Percentiles rank a stretch among this genome's conserved stretches.
Evolutionary conservation across 2,329 filamentous ascomycete species (phyloP).

Genomic region (Pseudocercospora eumusae): DNA sequence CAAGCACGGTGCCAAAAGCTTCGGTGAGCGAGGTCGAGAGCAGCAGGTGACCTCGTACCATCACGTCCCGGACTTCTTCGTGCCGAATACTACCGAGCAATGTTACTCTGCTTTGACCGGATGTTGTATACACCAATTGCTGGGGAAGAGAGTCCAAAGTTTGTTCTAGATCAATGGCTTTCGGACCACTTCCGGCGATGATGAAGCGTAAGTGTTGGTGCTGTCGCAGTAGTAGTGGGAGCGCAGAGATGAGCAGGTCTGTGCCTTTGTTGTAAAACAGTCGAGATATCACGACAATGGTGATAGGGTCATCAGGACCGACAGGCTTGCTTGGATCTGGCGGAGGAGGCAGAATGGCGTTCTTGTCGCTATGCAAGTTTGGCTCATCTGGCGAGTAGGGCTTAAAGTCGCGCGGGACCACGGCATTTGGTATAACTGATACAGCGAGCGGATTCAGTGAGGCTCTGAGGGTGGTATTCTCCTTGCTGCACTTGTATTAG

Average conservation of each 20-base stretch:
- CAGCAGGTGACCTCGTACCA: constrained; percentile 96
- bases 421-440: constrained; percentile 94
- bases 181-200: constrained; percentile 92
- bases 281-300: constrained; percentile 94
- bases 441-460: constrained; percentile 96
- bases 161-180: constrained; percentile 95
- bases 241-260: constrained; percentile 92
- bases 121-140: constrained; percentile 44
- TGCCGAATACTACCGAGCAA: constrained; percentile 90
- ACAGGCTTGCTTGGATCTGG: constrained; percentile 66
- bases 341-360: constrained; percentile 45
- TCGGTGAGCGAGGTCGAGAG: constrained; percentile 93
- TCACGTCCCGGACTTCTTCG: constrained; percentile 95
- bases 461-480: constrained; percentile 93
- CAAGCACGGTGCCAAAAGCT: constrained; percentile 95
- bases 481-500: constrained; percentile 66
- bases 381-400: constrained; percentile 56
- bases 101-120: constrained; percentile 84
- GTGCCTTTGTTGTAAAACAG: constrained; percentile 99
- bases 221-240: constrained; percentile 84
- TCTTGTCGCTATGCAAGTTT: constrained; percentile 29
- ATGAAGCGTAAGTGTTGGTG: constrained; percentile 95
- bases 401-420: constrained; percentile 93
- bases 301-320: constrained; percentile 82
- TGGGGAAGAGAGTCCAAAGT: constrained; percentile 71